These are phyloP conservation scores for Colletotrichum limetticola DNA, from an alignment of 2,329 filamentous ascomycete species.

Conservation along the genomic window DNA sequence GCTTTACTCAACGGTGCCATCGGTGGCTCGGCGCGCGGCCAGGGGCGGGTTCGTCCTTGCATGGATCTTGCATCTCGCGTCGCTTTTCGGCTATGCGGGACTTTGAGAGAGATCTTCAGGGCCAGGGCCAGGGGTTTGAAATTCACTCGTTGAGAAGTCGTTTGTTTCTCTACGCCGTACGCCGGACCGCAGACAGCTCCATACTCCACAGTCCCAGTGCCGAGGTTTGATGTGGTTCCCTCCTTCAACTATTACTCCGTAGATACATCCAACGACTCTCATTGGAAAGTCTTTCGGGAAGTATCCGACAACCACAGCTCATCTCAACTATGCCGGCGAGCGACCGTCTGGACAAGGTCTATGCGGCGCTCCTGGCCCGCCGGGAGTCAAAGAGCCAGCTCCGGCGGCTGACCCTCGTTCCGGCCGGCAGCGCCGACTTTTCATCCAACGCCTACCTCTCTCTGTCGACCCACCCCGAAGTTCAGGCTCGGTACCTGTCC, in stretches of 20 bases:
- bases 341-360: constrained; percentile 28
- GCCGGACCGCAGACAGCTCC: neutral
- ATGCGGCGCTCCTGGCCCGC: constrained; percentile 25
- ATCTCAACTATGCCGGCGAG: constrained; percentile 18
- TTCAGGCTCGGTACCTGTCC: constrained; percentile 73
- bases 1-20: constrained; percentile 17
- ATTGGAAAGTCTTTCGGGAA: neutral
- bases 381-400: constrained; percentile 47
- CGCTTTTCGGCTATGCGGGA: neutral
- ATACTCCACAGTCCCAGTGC: neutral
- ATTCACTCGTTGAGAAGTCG: constrained; percentile 2
- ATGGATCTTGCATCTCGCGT: constrained; percentile 25
- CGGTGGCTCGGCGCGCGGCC: constrained; percentile 1
- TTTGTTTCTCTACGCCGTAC: neutral
- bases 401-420: constrained; percentile 65
- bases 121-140: neutral
- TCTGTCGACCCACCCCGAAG: constrained; percentile 62
- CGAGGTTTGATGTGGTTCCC: constrained; percentile 4
- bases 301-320: neutral
- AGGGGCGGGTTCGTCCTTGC: constrained; percentile 9
- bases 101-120: neutral
- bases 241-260: neutral
- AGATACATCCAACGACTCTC: neutral
- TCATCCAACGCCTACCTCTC: constrained; percentile 86
- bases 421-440: constrained; percentile 78